Conservation (phyloP, 2,329 filamentous ascomycete species). For the Fusarium mexicanum region DNA sequence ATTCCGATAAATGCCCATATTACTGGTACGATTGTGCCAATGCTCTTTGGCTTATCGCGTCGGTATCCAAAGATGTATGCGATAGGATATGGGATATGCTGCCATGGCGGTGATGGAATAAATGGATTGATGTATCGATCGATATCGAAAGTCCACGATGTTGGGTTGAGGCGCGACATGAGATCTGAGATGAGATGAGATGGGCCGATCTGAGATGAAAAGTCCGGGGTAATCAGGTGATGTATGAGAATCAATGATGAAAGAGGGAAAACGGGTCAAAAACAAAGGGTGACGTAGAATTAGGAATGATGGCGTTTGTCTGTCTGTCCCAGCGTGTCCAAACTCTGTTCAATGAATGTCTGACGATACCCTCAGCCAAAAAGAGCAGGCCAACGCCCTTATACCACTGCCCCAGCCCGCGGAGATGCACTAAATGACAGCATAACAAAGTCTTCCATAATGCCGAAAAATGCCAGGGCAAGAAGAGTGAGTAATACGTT, state of each 20-base stretch:
- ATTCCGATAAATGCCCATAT: slow-evolving; percentile 73
- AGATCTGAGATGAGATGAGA: not conserved
- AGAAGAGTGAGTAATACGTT: not conserved
- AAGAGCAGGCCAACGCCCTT: not conserved
- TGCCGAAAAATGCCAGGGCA: not conserved
- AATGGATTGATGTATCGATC: slow-evolving; percentile 79
- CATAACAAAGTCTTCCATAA: not conserved
- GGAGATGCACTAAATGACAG: slow-evolving; percentile 36
- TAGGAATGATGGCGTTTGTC: not conserved
- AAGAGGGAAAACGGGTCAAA: not conserved
- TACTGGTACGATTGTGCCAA: slow-evolving; percentile 68
- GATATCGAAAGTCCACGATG: slow-evolving; percentile 72
- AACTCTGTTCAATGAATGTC: not conserved
- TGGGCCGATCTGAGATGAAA: not conserved
- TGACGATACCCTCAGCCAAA: slow-evolving; percentile 4
- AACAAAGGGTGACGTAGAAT: not conserved
- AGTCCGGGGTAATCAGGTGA: slow-evolving; percentile 15
- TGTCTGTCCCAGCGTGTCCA: not conserved
- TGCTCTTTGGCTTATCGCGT: slow-evolving; percentile 44
- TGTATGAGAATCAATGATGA: not conserved
- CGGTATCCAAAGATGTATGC: slow-evolving; percentile 76
- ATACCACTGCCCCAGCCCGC: slow-evolving; percentile 22
- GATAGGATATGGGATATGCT: slow-evolving; percentile 70
- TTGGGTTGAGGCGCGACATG: slow-evolving; percentile 33
- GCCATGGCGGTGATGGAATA: slow-evolving; percentile 72